Evolutionary conservation across 1,284 basidiomycete genomes (phyloP), one percentile per base, ranked within the genome.

Genomic region (Rhizoctonia solani): DNA sequence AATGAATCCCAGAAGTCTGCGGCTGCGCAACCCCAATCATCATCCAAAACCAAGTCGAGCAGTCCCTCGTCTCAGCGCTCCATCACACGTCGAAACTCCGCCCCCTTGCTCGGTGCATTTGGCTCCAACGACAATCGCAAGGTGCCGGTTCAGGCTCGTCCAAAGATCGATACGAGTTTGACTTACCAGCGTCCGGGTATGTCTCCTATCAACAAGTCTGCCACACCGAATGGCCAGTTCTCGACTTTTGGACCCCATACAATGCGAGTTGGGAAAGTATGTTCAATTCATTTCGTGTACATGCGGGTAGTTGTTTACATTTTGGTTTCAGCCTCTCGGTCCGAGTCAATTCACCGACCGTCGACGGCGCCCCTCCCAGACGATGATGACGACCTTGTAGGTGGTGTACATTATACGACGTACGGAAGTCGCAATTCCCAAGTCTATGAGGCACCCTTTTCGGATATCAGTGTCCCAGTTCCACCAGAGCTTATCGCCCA

Each of bases 211-310:
- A 37, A 39, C 6, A 50, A 52, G 34, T 34, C 59, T 39, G 3
- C 19, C 25, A 3, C 47, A 5, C 59, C 34, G 19, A 37, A 14
- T 14, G 37, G 49, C 8, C 59, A 63, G 49, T 49, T 63, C n/a
- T 63, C 59, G 25, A 63, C 59, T 63, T 63, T 52, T 47, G 59
- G 37, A 63, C 59, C 4, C 47, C 53, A 2, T 63, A 63, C 19
- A 25, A 52, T 63, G 47, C 59, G 2, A 3, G 34, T 1, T 42
- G 29, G 37, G 49, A 53, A 6, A 29, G 59, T 63, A n/a, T 4
- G 59, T 63, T 37, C 19, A 2, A 23, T 50, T 16, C 2, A 11
- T 37, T 5, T 37, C 41, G 55, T 29, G 8, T 30, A n/a, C 16
- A 14, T 6, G 23, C 50, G 30, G 6, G 23, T 46, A 5, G 44